These are phyloP conservation scores for Penicillium corylophilum DNA, from an alignment of 2,329 filamentous ascomycete species.

Conservation along the genomic window DNA sequence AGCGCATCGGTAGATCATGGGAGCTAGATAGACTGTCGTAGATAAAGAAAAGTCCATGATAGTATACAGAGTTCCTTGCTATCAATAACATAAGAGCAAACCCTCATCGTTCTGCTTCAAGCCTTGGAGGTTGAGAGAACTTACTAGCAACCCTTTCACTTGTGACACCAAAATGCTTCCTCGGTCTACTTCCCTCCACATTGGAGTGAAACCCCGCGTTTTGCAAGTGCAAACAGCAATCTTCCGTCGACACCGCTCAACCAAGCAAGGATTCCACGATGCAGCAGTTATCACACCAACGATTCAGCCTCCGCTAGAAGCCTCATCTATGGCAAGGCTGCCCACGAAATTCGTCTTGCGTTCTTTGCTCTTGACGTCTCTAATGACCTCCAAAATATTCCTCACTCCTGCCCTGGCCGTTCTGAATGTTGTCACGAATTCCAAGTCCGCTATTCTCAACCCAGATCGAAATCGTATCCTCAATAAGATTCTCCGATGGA, in stretches of 20 bases:
- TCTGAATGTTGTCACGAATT: slow-evolving; percentile 69
- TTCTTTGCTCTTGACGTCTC: slow-evolving; percentile 20
- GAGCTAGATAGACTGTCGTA: neutral
- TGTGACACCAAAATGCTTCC: slow-evolving; percentile 4
- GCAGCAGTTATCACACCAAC: neutral
- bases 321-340: slow-evolving; percentile 21
- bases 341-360: slow-evolving; percentile 16
- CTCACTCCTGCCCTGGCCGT: slow-evolving; percentile 67
- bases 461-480: slow-evolving; percentile 74
- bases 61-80: neutral
- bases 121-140: neutral
- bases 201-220: neutral
- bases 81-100: neutral
- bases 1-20: slow-evolving; percentile 1
- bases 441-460: slow-evolving; percentile 64
- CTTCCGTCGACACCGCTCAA: slow-evolving; percentile 11
- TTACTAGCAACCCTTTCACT: neutral
- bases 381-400: slow-evolving; percentile 47
- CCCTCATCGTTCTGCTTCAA: neutral
- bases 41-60: neutral
- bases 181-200: slow-evolving; percentile 1
- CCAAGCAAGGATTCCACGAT: slow-evolving; percentile 18
- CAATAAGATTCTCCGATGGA: slow-evolving; percentile 69
- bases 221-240: neutral
- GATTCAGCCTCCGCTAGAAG: slow-evolving; percentile 5